Base-by-base conservation (phyloP, 139 green algal species). In the Ettlia oleoabundans region DNA sequence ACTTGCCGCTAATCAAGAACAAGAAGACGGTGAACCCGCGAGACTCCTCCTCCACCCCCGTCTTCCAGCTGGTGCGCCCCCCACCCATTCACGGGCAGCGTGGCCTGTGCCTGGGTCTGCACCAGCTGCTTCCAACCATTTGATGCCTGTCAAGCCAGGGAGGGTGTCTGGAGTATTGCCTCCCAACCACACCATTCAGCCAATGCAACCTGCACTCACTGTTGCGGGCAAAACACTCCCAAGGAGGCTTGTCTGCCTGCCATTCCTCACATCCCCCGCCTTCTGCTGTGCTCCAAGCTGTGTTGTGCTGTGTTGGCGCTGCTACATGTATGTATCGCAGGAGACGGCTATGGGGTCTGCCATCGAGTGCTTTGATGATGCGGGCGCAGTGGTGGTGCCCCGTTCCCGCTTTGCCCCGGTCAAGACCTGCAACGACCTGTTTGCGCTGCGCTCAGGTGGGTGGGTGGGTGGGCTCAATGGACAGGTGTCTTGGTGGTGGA, bases 21-120 rank as follows among this genome's bases (percentile, higher is more conserved):
- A 96, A 94, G 78, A 98, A 98, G 90, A 98, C 95, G 22, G 91
- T 98, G 61, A 95, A 98, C 93, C 95, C 94, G 0, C 77, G 95
- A 2, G 95, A 98, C 89, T 81, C 75, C 51, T 86, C 69, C 80
- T 90, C 87, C 2, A 55, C 82, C 19, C 78, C 87, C 9, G 95
- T 98, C 6, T 98, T 96, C 86, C 95, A 98, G 92, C 85, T 98
- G 85, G 77, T 82, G 77, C 22, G 76, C 13, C 43, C 21, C 55
- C 28, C 18, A 9, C 21, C 15, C 47, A 15, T 58, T 58, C 13
- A 15, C 47, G 15, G 47, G 47, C 47, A 15, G 10, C 47, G 47
- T 58, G 47, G 10, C 47, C 13, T 58, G 47, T 58, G 47, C 15
- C 47, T 24, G 47, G 10, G 47, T 58, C 13, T 58, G 47, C 15